Evolutionary conservation across 2,329 filamentous ascomycete species (phyloP).

Genomic region (Fusarium nygamai): DNA sequence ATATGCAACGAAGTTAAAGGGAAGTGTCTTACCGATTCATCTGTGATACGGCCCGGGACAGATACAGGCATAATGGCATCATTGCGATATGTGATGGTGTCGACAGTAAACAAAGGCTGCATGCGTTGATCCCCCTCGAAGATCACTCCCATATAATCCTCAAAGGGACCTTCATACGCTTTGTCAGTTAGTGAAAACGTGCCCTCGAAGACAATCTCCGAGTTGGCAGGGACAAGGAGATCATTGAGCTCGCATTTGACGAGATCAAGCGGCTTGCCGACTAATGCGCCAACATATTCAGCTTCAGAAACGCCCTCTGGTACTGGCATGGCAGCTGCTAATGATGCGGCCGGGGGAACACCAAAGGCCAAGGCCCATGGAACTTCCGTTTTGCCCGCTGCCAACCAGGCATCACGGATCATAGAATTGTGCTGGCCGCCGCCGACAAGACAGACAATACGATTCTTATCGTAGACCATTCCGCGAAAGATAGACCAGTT

Average conservation of each 20-base stretch:
- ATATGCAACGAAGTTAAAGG: accelerated
- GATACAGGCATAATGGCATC: background rate
- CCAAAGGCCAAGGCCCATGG: slow-evolving; percentile 60
- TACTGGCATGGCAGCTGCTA: slow-evolving; percentile 44
- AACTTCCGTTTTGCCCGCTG: slow-evolving; percentile 53
- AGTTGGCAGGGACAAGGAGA: background rate
- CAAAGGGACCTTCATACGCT: slow-evolving; percentile 1
- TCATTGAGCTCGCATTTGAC: background rate
- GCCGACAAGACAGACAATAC: slow-evolving; percentile 54
- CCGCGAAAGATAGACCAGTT: slow-evolving; percentile 58
- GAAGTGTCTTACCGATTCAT: background rate
- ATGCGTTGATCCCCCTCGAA: background rate
- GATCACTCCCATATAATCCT: background rate
- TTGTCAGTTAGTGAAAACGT: background rate
- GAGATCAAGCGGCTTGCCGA: background rate
- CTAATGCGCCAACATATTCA: background rate
- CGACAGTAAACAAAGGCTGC: background rate
- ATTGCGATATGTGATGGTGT: background rate
- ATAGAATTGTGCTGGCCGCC: slow-evolving; percentile 58
- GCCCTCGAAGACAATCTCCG: background rate
- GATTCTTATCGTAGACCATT: slow-evolving; percentile 58
- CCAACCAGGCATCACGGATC: slow-evolving; percentile 59
- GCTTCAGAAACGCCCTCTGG: background rate
- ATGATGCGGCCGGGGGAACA: slow-evolving; percentile 59
- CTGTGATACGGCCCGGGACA: background rate